Percentiles rank a stretch among this genome's conserved stretches.
phyloP scores from a whole-genome alignment of 2,329 filamentous ascomycete species.

The Fusarium transvaalense region DNA sequence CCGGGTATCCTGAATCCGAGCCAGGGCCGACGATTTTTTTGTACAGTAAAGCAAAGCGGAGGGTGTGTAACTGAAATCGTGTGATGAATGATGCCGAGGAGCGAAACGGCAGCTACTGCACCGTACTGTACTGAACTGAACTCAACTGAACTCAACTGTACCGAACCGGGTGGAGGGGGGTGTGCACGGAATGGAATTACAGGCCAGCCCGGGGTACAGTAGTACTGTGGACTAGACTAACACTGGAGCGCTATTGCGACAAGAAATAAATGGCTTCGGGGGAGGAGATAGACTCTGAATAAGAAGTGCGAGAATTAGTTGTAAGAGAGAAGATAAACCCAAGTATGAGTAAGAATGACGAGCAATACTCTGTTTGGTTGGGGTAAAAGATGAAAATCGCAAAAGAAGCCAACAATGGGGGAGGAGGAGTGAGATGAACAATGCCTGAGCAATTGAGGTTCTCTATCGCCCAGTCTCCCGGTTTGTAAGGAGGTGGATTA shows the following conservation, averaged over 20 bases:
- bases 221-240: constrained; percentile 16
- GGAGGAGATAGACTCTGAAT: not conserved
- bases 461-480: constrained; percentile 19
- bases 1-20: constrained; percentile 43
- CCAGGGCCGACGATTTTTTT: constrained; percentile 46
- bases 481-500: not conserved
- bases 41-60: constrained; percentile 39
- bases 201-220: constrained; percentile 39
- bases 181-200: constrained; percentile 46
- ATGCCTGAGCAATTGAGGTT: constrained; percentile 28
- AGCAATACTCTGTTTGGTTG: constrained; percentile 6
- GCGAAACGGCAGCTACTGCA: constrained; percentile 47
- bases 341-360: constrained; percentile 5
- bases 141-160: constrained; percentile 3
- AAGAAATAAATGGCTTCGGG: constrained; percentile 14
- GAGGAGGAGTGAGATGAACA: constrained; percentile 13
- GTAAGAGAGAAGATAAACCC: constrained; percentile 10
- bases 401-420: constrained; percentile 16
- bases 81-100: constrained; percentile 52
- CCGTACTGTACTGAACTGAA: constrained; percentile 1
- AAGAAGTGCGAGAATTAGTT: constrained; percentile 6
- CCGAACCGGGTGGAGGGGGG: constrained; percentile 41
- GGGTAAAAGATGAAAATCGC: constrained; percentile 8
- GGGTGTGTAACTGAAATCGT: constrained; percentile 53
- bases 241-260: constrained; percentile 21